Conservation (phyloP, 352 stramenopile genomes). For the Saprolegnia parasitica region DNA sequence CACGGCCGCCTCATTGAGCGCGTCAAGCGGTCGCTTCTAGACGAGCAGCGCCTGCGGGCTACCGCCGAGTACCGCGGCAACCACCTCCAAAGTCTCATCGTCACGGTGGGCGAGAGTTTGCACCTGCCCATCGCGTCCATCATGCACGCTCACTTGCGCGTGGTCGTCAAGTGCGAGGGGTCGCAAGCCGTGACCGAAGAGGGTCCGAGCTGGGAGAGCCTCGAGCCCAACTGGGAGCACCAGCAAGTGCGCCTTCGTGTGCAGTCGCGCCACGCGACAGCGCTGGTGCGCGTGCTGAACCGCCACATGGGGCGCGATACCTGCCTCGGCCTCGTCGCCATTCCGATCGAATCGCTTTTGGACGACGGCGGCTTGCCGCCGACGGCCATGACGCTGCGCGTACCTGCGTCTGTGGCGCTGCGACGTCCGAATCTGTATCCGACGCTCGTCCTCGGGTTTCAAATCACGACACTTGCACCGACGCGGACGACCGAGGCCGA, state of each 20-base stretch:
- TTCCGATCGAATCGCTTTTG: slow-evolving; percentile 17
- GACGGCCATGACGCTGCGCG: not conserved
- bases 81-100: slow-evolving; percentile 11
- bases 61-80: slow-evolving; percentile 10
- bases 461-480: slow-evolving; percentile 15
- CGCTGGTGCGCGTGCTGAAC: not conserved
- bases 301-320: not conserved
- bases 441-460: slow-evolving; percentile 11
- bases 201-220: slow-evolving; percentile 18
- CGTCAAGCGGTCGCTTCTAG: slow-evolving; percentile 6
- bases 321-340: not conserved
- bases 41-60: not conserved
- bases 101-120: slow-evolving; percentile 13
- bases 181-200: not conserved
- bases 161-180: slow-evolving; percentile 12
- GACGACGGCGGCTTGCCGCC: not conserved
- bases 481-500: not conserved
- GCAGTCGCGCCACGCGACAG: not conserved
- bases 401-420: not conserved
- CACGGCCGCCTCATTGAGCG: slow-evolving; percentile 4
- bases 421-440: not conserved
- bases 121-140: slow-evolving; percentile 8
- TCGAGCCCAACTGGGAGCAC: slow-evolving; percentile 26
- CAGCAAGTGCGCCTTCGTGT: slow-evolving; percentile 2
- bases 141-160: slow-evolving; percentile 7